Evolutionary conservation across 164 flowering plant genomes (phyloP).

Genomic region (Umbilicus rupestris): DNA sequence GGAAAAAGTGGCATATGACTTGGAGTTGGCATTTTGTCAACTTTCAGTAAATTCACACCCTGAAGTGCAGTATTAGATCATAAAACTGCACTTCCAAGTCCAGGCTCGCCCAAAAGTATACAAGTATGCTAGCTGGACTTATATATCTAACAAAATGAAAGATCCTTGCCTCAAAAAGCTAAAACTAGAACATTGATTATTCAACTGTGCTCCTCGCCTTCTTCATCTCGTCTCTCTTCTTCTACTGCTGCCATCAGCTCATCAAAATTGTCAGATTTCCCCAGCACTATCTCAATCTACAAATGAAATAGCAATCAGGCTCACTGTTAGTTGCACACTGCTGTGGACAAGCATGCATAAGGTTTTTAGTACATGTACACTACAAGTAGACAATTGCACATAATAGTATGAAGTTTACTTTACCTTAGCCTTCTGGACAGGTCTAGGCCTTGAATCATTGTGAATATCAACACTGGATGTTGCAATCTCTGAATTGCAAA

Average conservation of each 20-base stretch:
- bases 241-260: conserved; percentile 87
- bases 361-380: neutral
- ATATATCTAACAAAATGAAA: too few species aligned
- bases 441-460: conserved; percentile 33
- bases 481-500: conserved; percentile 21
- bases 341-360: neutral
- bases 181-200: neutral
- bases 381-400: neutral
- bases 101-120: too few species aligned
- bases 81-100: too few species aligned
- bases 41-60: too few species aligned
- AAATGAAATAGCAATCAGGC: neutral
- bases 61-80: too few species aligned
- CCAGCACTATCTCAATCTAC: conserved; percentile 78
- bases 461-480: conserved; percentile 44
- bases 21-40: too few species aligned
- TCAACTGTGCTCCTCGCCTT: conserved; percentile 51
- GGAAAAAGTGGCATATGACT: too few species aligned
- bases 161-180: neutral
- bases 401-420: neutral
- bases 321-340: neutral
- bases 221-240: conserved; percentile 37
- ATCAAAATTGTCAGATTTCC: conserved; percentile 73
- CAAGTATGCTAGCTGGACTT: too few species aligned
- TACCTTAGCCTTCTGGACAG: conserved; percentile 43